Evolutionary conservation across 371 early-diverging fungal genomes (phyloP).

Genomic region (Mucor piriformis): DNA sequence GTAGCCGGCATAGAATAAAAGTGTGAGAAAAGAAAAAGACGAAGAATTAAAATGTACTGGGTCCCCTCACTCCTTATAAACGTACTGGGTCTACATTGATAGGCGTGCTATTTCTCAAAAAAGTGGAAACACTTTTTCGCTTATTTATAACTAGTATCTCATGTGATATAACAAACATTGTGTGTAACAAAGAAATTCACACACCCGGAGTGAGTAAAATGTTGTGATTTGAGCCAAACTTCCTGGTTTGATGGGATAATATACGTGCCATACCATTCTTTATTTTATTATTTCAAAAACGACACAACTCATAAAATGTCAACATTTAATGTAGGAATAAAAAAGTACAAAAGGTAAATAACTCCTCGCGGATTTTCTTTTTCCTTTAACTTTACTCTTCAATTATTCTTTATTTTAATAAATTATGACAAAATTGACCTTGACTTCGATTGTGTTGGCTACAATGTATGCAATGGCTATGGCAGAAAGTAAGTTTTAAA

Average conservation of each 20-base stretch:
- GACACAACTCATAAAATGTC: not conserved
- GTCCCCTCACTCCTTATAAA: not conserved
- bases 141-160: not conserved
- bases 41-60: not conserved
- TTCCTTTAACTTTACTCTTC: not conserved
- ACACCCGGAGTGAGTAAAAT: slow-evolving; percentile 4
- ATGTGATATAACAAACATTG: not conserved
- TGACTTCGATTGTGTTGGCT: slow-evolving; percentile 18
- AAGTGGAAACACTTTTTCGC: slow-evolving; percentile 4
- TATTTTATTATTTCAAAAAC: slow-evolving; percentile 8
- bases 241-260: not conserved
- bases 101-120: not conserved
- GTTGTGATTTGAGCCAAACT: slow-evolving; percentile 11
- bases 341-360: not conserved
- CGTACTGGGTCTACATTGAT: not conserved
- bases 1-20: not conserved
- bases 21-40: slow-evolving; percentile 3
- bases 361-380: not conserved
- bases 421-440: slow-evolving; percentile 16
- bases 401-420: not conserved
- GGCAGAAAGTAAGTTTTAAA: slow-evolving; percentile 11
- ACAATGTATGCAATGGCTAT: slow-evolving; percentile 17
- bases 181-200: not conserved
- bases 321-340: slow-evolving; percentile 7
- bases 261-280: not conserved